These are phyloP conservation scores for Tolypocladium tropicale DNA, from an alignment of 2,329 filamentous ascomycete genomes.

Conservation along the genomic window DNA sequence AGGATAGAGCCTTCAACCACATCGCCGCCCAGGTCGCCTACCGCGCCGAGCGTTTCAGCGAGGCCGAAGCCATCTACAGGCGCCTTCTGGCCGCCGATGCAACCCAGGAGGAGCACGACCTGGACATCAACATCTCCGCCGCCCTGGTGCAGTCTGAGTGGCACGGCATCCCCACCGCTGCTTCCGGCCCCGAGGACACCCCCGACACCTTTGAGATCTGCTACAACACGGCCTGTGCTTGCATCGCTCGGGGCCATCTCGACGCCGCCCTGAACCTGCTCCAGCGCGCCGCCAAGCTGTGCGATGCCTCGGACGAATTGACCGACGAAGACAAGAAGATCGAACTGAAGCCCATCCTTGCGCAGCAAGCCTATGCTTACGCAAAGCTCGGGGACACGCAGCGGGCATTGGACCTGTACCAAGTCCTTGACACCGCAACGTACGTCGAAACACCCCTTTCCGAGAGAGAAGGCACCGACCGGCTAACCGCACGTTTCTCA, in stretches of 20 bases:
- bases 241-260: constrained; percentile 59
- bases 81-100: constrained; percentile 37
- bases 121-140: constrained; percentile 67
- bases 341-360: constrained; percentile 64
- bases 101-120: constrained; percentile 59
- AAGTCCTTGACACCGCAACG: constrained; percentile 50
- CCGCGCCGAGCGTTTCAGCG: constrained; percentile 61
- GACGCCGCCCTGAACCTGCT: constrained; percentile 55
- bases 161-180: constrained; percentile 37
- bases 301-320: constrained; percentile 63
- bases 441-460: constrained; percentile 27
- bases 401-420: constrained; percentile 54
- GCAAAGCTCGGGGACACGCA: constrained; percentile 53
- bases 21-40: constrained; percentile 61
- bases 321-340: constrained; percentile 62
- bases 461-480: too few relatives aligned
- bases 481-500: neutral
- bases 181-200: constrained; percentile 42
- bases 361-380: constrained; percentile 67
- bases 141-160: constrained; percentile 64
- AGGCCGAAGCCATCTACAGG: constrained; percentile 54
- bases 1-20: constrained; percentile 33
- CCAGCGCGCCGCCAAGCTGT: constrained; percentile 60
- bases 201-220: constrained; percentile 71
- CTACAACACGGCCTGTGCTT: constrained; percentile 69